These are phyloP conservation scores for Pneumocystis murina DNA, from an alignment of 1,139 yeast genomes.

Conservation along the genomic window DNA sequence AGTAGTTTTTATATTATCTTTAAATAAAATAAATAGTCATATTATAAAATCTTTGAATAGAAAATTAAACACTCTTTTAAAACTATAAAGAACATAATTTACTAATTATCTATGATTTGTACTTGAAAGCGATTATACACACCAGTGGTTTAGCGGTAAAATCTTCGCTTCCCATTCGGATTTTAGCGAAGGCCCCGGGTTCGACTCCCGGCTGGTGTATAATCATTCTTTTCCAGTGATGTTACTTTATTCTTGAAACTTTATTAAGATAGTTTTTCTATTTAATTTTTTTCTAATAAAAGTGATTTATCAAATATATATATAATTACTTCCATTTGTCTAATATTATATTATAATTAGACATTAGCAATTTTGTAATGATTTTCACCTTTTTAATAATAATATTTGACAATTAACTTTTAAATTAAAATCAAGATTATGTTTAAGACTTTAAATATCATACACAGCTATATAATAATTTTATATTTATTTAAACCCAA, in stretches of 20 bases:
- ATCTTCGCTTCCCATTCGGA: neutral
- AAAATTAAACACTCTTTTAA: neutral
- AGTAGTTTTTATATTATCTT: neutral
- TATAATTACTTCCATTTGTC: too few species aligned
- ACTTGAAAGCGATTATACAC: neutral
- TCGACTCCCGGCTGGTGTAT: slow-evolving; percentile 1
- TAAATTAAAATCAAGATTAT: too few species aligned
- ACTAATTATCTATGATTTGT: neutral
- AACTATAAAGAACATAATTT: too few species aligned
- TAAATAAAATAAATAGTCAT: neutral
- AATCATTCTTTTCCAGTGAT: neutral
- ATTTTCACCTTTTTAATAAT: too few species aligned
- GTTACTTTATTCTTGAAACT: too few species aligned
- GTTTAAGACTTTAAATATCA: too few species aligned
- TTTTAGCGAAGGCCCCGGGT: slow-evolving; percentile 1
- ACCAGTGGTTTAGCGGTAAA: slow-evolving; percentile 1
- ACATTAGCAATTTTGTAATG: too few species aligned
- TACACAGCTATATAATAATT: too few species aligned
- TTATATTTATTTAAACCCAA: too few species aligned
- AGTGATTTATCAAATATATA: too few species aligned
- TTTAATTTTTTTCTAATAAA: neutral
- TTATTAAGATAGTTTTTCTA: neutral
- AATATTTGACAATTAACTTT: too few species aligned
- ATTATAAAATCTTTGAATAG: neutral
- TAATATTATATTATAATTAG: too few species aligned